Conservation (phyloP, 2,329 filamentous ascomycete genomes). For the Simplicillium sp. region DNA sequence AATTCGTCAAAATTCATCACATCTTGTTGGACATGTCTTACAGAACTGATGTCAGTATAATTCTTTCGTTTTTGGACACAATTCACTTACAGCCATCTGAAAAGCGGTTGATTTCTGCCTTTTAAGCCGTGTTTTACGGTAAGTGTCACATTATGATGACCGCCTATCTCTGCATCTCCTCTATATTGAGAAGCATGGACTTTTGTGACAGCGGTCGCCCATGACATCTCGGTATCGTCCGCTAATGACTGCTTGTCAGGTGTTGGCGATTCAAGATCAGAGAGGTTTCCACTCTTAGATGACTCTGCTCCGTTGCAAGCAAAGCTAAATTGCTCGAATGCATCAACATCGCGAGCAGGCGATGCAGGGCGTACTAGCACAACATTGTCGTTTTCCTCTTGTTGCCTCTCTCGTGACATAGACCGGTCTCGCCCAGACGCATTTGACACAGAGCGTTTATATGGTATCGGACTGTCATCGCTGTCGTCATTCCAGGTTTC, state of each 20-base stretch:
- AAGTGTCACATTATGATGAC: conserved; percentile 23
- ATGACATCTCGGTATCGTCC: conserved; percentile 6
- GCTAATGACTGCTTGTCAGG: conserved; percentile 12
- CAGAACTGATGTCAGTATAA: conserved; percentile 9
- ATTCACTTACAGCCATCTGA: conserved; percentile 28
- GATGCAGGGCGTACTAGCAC: too few species aligned
- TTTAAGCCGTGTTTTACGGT: conserved; percentile 23
- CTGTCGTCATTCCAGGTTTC: too few species aligned
- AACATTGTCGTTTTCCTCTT: too few species aligned
- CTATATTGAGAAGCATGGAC: conserved; percentile 27
- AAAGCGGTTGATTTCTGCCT: conserved; percentile 22
- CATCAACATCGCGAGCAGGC: too few species aligned
- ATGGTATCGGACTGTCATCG: too few species aligned
- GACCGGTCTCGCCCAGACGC: too few species aligned
- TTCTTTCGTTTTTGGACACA: too few species aligned
- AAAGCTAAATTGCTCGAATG: background rate
- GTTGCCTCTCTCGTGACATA: too few species aligned
- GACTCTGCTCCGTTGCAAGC: conserved; percentile 9
- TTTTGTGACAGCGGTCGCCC: conserved; percentile 11
- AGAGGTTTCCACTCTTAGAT: conserved; percentile 15
- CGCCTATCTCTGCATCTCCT: conserved; percentile 25
- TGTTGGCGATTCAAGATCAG: conserved; percentile 18
- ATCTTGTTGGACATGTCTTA: conserved; percentile 26
- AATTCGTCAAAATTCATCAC: conserved; percentile 33
- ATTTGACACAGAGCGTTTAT: too few species aligned